These are phyloP conservation scores for Boletus tomentosulus DNA, from an alignment of 768 basidiomycete species.

Conservation along the genomic window DNA sequence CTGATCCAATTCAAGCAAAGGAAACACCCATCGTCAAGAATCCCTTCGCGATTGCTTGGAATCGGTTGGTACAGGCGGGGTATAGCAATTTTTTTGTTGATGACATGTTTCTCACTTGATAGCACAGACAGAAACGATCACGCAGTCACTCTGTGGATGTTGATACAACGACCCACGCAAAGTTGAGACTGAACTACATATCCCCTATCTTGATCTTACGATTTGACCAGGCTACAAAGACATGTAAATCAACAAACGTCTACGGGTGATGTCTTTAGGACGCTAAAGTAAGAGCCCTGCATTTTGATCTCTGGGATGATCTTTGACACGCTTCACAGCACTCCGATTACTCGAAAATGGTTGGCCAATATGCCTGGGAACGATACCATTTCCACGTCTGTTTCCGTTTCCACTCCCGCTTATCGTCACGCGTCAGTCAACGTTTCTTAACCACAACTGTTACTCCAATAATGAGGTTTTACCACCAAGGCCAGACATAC, in stretches of 20 bases:
- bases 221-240: slow-evolving; percentile 7
- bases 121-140: slow-evolving; percentile 22
- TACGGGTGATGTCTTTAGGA: slow-evolving; percentile 4
- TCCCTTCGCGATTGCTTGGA: slow-evolving; percentile 22
- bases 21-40: slow-evolving; percentile 6
- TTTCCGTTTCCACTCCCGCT: slow-evolving; percentile 1
- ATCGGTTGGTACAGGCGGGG: slow-evolving; percentile 16
- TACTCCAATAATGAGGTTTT: slow-evolving; percentile 1
- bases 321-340: not conserved
- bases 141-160: slow-evolving; percentile 17
- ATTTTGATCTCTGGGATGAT: not conserved
- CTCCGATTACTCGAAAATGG: not conserved
- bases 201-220: not conserved
- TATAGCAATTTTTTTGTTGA: not conserved
- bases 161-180: slow-evolving; percentile 11
- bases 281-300: not conserved
- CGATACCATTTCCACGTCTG: not conserved
- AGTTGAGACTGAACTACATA: slow-evolving; percentile 14
- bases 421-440: slow-evolving; percentile 9
- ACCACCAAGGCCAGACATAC: slow-evolving; percentile 4
- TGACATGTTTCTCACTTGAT: not conserved
- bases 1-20: not conserved
- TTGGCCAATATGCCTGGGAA: not conserved
- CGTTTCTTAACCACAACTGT: not conserved
- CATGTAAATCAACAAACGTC: not conserved